Conservation (phyloP, 495 filamentous ascomycete species). For the Chlorociboria aeruginascens region DNA sequence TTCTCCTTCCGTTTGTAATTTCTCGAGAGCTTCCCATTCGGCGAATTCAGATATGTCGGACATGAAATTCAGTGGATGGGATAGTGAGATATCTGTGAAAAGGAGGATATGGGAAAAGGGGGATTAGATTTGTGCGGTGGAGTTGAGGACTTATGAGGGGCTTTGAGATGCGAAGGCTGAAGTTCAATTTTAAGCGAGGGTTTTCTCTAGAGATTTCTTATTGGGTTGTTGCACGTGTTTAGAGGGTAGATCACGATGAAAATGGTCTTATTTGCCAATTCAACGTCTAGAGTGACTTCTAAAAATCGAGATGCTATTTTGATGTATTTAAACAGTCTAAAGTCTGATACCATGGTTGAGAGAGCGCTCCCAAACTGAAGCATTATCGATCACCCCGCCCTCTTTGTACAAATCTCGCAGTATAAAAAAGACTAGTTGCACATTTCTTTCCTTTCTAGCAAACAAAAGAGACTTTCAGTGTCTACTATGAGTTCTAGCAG, state of each 20-base stretch:
- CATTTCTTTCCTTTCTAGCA: constrained; percentile 7
- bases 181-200: not conserved
- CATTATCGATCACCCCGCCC: not conserved
- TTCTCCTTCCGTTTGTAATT: not conserved
- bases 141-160: not conserved
- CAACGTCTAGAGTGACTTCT: constrained; percentile 1
- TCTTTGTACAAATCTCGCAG: constrained; percentile 13
- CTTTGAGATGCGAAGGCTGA: not conserved
- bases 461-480: constrained; percentile 16
- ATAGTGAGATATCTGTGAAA: not conserved
- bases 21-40: constrained; percentile 9
- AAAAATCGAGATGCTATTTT: constrained; percentile 9
- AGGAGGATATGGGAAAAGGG: not conserved
- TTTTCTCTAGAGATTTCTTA: not conserved
- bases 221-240: not conserved
- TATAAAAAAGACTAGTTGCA: constrained; percentile 15
- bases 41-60: constrained; percentile 10
- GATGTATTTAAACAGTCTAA: constrained; percentile 16
- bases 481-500: not conserved
- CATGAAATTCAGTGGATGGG: not conserved
- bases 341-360: not conserved
- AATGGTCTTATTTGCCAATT: not conserved
- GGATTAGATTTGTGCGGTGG: not conserved
- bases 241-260: not conserved
- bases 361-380: constrained; percentile 8